Conservation (phyloP, 345 rosid species). For the Eucalyptus pauciflora region DNA sequence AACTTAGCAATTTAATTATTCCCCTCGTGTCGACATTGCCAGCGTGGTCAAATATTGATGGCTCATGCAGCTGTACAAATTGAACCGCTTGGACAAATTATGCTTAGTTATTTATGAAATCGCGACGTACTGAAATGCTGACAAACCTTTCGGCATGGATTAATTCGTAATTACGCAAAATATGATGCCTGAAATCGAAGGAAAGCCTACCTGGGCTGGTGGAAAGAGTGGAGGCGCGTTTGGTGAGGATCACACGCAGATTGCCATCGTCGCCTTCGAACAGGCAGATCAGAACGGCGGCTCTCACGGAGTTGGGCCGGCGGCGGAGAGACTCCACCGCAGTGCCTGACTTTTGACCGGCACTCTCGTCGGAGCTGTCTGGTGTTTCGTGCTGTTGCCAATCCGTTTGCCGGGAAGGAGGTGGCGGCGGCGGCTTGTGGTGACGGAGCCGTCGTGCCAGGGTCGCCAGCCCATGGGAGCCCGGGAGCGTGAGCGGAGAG, state of each 20-base stretch:
- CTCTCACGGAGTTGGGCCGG: neutral
- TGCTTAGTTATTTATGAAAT: neutral
- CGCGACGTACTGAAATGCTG: neutral
- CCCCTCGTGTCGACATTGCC: neutral
- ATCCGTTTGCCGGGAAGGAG: neutral
- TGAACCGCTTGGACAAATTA: neutral
- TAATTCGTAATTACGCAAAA: neutral
- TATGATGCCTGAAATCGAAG: neutral
- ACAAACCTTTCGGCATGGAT: neutral
- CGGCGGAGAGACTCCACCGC: neutral
- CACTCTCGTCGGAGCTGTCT: neutral
- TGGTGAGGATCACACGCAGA: slow-evolving; percentile 41
- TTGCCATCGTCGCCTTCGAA: slow-evolving; percentile 27
- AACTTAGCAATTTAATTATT: neutral
- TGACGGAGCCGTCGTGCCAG: slow-evolving; percentile 3
- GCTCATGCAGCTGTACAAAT: neutral
- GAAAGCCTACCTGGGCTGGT: slow-evolving; percentile 26
- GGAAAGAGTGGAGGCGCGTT: slow-evolving; percentile 31
- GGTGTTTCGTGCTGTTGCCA: neutral
- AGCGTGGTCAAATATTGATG: neutral
- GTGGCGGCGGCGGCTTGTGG: neutral
- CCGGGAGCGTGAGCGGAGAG: neutral
- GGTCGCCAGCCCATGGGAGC: neutral
- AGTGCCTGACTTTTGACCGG: neutral
- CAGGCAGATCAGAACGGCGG: slow-evolving; percentile 48